phyloP scores from a whole-genome alignment of 2,329 filamentous ascomycete genomes.

The Diaporthe citri region DNA sequence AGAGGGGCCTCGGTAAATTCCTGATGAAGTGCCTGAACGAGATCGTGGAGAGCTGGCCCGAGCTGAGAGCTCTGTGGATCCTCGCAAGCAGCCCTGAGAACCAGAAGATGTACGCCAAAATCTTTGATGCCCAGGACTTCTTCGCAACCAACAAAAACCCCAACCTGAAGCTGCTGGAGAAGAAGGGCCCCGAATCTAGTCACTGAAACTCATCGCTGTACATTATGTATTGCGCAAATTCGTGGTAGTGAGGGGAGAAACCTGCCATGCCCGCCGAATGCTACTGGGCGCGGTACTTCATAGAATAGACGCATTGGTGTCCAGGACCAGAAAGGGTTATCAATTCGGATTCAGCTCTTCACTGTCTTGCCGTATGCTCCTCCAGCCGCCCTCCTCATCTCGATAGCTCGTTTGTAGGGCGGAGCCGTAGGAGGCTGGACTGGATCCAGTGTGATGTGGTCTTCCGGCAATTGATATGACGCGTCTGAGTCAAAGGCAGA shows the following conservation, averaged over 20 bases:
- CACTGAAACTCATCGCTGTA: neutral
- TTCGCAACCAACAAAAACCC: conserved; percentile 20
- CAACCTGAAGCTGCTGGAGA: conserved; percentile 52
- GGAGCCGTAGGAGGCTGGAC: conserved; percentile 96
- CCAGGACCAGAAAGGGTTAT: neutral
- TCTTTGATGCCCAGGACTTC: conserved; percentile 55
- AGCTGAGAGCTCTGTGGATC: conserved; percentile 71
- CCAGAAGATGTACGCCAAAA: conserved; percentile 60
- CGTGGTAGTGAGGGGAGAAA: neutral
- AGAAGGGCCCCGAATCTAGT: conserved; percentile 49
- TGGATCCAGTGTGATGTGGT: conserved; percentile 88
- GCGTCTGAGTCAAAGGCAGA: conserved; percentile 97
- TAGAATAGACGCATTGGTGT: neutral
- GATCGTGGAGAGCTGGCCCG: conserved; percentile 65
- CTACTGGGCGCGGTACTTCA: neutral
- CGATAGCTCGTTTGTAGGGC: conserved; percentile 91
- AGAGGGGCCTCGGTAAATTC: conserved; percentile 74
- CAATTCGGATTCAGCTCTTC: conserved; percentile 20
- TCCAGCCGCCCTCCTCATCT: conserved; percentile 81
- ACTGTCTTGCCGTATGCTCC: conserved; percentile 82
- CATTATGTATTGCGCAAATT: no score
- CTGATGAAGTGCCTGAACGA: conserved; percentile 72
- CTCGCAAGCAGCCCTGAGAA: conserved; percentile 56
- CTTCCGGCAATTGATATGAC: conserved; percentile 88
- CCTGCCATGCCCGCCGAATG: neutral